Evolutionary conservation across 495 filamentous ascomycete species (phyloP).

Genomic region (Neurospora sp.): DNA sequence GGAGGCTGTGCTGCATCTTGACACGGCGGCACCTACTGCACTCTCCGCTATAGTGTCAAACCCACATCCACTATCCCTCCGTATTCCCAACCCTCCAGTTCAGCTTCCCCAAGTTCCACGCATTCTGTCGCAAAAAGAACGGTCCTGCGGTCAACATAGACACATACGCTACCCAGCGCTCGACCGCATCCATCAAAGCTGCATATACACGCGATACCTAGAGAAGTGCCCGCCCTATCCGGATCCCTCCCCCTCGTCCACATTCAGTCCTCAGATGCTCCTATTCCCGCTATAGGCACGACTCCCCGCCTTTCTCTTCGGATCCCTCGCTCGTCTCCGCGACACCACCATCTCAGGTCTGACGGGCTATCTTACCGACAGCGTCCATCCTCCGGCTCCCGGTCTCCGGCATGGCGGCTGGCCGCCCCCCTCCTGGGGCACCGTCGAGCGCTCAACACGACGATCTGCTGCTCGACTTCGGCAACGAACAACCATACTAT

Average conservation of each 20-base stretch:
- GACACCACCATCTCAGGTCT: constrained; percentile 15
- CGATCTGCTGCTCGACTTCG: constrained; percentile 65
- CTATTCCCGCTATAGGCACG: neutral
- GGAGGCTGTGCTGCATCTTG: constrained; percentile 12
- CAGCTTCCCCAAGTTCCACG: neutral
- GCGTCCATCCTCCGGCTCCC: neutral
- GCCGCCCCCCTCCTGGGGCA: constrained; percentile 53
- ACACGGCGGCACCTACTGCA: constrained; percentile 8
- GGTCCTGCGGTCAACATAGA: neutral
- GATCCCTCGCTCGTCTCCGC: constrained; percentile 4
- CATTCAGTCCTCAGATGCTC: neutral
- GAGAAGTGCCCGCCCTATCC: neutral
- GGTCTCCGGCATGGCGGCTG: constrained; percentile 48
- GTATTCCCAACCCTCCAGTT: neutral
- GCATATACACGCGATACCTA: neutral
- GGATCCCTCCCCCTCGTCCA: neutral
- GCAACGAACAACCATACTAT: constrained; percentile 58
- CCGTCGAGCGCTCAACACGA: constrained; percentile 49
- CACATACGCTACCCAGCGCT: neutral
- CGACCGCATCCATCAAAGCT: neutral
- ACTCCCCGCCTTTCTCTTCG: neutral
- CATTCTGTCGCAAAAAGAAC: neutral
- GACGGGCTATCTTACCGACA: constrained; percentile 9
- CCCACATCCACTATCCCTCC: constrained; percentile 1
- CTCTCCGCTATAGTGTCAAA: neutral